These are phyloP conservation scores for Debaryomyces maramus DNA, from an alignment of 805 yeast species.

Conservation along the genomic window DNA sequence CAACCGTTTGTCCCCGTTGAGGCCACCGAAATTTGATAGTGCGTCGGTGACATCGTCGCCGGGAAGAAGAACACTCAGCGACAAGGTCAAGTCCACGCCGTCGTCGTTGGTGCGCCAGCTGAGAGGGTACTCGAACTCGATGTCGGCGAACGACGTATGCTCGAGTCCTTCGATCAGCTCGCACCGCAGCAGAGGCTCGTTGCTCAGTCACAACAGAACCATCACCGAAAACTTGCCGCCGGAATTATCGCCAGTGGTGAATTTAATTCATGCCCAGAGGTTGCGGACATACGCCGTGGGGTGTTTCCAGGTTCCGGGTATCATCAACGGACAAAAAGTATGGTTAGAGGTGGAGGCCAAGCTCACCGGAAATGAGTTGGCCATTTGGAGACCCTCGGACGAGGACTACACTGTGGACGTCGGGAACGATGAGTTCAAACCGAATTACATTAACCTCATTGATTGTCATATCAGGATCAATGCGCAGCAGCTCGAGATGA, in stretches of 20 bases:
- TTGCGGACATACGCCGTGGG: conserved; percentile 64
- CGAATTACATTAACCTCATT: conserved; percentile 52
- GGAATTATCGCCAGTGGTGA: conserved; percentile 71
- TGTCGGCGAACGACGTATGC: conserved; percentile 6
- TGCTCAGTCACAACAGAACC: conserved; percentile 17
- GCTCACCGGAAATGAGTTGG: conserved; percentile 55
- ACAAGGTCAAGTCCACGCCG: conserved; percentile 32
- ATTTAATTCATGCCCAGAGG: conserved; percentile 69
- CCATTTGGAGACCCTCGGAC: conserved; percentile 44
- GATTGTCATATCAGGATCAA: conserved; percentile 34
- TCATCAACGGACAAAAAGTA: conserved; percentile 19
- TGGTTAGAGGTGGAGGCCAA: conserved; percentile 40
- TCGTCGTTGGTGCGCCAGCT: conserved; percentile 34
- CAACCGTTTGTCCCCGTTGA: conserved; percentile 2
- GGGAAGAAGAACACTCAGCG: conserved; percentile 24
- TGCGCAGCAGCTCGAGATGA: conserved; percentile 18
- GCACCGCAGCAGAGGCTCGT: conserved; percentile 10
- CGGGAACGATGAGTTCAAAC: conserved; percentile 42
- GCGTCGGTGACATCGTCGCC: conserved; percentile 1
- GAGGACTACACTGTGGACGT: conserved; percentile 26
- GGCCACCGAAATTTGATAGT: conserved; percentile 4
- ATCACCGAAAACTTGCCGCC: conserved; percentile 45
- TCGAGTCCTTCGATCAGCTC: conserved; percentile 12
- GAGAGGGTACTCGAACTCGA: conserved; percentile 23
- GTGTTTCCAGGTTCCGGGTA: conserved; percentile 33